These are phyloP conservation scores for Papilionanthe hybrid DNA, from an alignment of 116 monocot genomes.

Conservation along the genomic window DNA sequence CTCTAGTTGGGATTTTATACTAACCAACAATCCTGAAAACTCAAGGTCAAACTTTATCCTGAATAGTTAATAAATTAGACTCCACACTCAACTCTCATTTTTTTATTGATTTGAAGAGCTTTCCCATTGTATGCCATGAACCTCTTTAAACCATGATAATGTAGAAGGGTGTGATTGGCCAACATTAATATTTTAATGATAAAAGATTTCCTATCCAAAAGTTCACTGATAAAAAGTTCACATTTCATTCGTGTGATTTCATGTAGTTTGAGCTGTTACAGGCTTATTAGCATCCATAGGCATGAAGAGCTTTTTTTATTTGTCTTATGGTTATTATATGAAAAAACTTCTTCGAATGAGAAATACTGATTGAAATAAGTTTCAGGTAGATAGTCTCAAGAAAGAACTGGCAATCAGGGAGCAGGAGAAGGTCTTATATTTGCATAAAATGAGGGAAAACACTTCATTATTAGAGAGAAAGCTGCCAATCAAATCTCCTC, in stretches of 20 bases:
- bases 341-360: background rate
- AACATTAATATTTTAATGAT: background rate
- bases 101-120: too few relatives aligned
- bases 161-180: background rate
- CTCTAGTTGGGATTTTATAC: too few relatives aligned
- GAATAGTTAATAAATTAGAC: too few relatives aligned
- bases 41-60: too few relatives aligned
- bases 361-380: background rate
- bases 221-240: background rate
- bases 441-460: conserved; percentile 38
- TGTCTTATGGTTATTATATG: background rate
- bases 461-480: conserved; percentile 18
- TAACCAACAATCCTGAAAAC: too few relatives aligned
- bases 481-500: conserved; percentile 27
- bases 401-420: conserved; percentile 51
- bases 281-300: too few relatives aligned
- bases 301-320: background rate
- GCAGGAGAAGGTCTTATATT: conserved; percentile 21
- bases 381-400: conserved; percentile 66
- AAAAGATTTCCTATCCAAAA: background rate
- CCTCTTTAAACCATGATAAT: too few relatives aligned
- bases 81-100: too few relatives aligned
- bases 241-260: background rate
- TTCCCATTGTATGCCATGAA: too few relatives aligned
- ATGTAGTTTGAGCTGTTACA: too few relatives aligned